A percentile compares a stretch with the other conserved stretches of the same genome.
phyloP scores from a whole-genome alignment of 176 grass and related monocot species.

The Paspalum vaginatum region DNA sequence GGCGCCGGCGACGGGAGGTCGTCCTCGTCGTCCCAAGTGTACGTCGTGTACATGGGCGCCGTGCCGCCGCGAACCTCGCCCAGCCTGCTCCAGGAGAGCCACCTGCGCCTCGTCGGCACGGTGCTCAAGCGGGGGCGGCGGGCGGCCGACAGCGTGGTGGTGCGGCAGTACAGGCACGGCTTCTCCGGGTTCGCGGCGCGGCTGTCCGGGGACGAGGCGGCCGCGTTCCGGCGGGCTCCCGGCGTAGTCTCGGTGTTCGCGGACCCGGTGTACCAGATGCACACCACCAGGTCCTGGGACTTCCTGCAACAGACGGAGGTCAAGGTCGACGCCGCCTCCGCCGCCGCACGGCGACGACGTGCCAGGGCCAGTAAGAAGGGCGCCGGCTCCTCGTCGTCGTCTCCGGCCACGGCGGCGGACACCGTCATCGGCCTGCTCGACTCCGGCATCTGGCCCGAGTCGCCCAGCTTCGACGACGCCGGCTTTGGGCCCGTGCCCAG shows the following conservation, averaged over 20 bases:
- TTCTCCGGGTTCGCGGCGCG: slow-evolving; percentile 91
- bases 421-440: slow-evolving; percentile 81
- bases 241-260: slow-evolving; percentile 82
- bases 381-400: slow-evolving; percentile 1
- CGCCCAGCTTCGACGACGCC: slow-evolving; percentile 69
- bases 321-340: slow-evolving; percentile 24
- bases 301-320: slow-evolving; percentile 65
- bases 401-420: slow-evolving; percentile 26
- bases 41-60: slow-evolving; percentile 91
- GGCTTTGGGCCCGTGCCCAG: slow-evolving; percentile 50
- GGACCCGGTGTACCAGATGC: slow-evolving; percentile 69
- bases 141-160: slow-evolving; percentile 41
- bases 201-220: slow-evolving; percentile 59
- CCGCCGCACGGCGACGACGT: background rate
- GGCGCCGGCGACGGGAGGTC: background rate
- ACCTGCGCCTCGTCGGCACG: slow-evolving; percentile 63
- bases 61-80: slow-evolving; percentile 47
- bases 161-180: slow-evolving; percentile 71
- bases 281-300: slow-evolving; percentile 91
- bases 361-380: background rate
- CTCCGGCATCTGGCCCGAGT: slow-evolving; percentile 99
- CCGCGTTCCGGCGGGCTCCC: slow-evolving; percentile 41
- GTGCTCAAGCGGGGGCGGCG: slow-evolving; percentile 67
- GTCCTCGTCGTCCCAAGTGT: slow-evolving; percentile 31
- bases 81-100: slow-evolving; percentile 47